Conservation (phyloP, 768 basidiomycete species). For the Kwoniella newhampshirensis region DNA sequence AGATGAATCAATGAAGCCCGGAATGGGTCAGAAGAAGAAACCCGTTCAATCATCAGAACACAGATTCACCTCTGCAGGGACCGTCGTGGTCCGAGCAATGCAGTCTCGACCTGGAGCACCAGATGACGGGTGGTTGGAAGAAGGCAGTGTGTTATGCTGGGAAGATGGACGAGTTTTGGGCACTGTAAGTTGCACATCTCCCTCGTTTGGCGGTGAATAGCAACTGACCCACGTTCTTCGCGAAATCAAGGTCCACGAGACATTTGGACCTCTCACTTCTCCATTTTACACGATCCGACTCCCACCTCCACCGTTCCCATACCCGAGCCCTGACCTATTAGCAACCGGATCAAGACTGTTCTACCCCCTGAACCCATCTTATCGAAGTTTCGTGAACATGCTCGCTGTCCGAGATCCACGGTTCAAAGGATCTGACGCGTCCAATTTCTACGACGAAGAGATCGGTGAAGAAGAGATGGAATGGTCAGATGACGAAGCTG, state of each 20-base stretch:
- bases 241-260: constrained; percentile 73
- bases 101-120: constrained; percentile 33
- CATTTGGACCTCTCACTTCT: constrained; percentile 87
- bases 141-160: constrained; percentile 86
- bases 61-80: constrained; percentile 41
- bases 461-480: constrained; percentile 84
- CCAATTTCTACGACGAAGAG: constrained; percentile 92
- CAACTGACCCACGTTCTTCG: constrained; percentile 7
- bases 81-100: constrained; percentile 47
- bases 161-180: constrained; percentile 87
- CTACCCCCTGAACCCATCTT: constrained; percentile 67
- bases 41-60: constrained; percentile 8
- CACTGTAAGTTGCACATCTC: constrained; percentile 62
- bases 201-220: too few species aligned
- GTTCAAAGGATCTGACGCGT: constrained; percentile 86
- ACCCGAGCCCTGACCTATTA: constrained; percentile 37
- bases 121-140: constrained; percentile 63
- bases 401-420: constrained; percentile 62
- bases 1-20: not conserved
- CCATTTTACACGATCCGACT: constrained; percentile 89
- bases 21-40: not conserved
- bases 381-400: constrained; percentile 79
- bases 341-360: constrained; percentile 61
- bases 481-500: constrained; percentile 93
- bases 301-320: constrained; percentile 59